These are phyloP conservation scores for Penicillium ucsense DNA, from an alignment of 495 filamentous ascomycete species.

Conservation along the genomic window DNA sequence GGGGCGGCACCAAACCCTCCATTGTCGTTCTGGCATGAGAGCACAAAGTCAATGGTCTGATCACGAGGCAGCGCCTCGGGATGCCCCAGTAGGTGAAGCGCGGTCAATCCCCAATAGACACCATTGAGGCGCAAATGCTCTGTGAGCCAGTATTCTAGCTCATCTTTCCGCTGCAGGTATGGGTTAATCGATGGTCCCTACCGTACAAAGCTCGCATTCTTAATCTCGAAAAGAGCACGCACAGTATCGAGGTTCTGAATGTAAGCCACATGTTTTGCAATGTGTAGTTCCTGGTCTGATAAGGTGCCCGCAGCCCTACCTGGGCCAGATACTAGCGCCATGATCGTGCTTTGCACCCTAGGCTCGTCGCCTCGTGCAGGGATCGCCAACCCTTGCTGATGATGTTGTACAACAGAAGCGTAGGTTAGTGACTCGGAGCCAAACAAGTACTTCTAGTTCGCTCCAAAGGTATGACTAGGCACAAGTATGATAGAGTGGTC, in stretches of 20 bases:
- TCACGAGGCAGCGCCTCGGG: slow-evolving; percentile 72
- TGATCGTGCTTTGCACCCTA: slow-evolving; percentile 9
- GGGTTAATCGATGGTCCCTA: slow-evolving; percentile 21
- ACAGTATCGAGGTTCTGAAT: slow-evolving; percentile 88
- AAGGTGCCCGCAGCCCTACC: slow-evolving; percentile 41
- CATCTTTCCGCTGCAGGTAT: slow-evolving; percentile 63
- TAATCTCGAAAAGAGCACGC: slow-evolving; percentile 25
- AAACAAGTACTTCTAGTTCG: slow-evolving; percentile 3
- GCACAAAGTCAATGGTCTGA: slow-evolving; percentile 79
- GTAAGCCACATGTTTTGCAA: slow-evolving; percentile 79
- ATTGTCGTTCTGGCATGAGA: slow-evolving; percentile 77
- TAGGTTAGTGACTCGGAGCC: slow-evolving; percentile 7
- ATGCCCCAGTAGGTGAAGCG: slow-evolving; percentile 73
- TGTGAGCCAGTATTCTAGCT: slow-evolving; percentile 94
- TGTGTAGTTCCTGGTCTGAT: slow-evolving; percentile 47
- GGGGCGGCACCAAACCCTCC: slow-evolving; percentile 92
- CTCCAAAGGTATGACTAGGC: no score
- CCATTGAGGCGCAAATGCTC: slow-evolving; percentile 92
- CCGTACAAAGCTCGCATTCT: slow-evolving; percentile 2
- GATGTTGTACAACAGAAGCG: no score
- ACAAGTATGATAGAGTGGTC: background rate
- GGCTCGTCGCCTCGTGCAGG: no score
- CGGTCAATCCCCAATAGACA: slow-evolving; percentile 90
- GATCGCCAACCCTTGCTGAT: no score
- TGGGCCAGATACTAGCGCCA: slow-evolving; percentile 55